phyloP scores from a whole-genome alignment of 2,329 filamentous ascomycete genomes.

The Pestalotiopsis sp. region DNA sequence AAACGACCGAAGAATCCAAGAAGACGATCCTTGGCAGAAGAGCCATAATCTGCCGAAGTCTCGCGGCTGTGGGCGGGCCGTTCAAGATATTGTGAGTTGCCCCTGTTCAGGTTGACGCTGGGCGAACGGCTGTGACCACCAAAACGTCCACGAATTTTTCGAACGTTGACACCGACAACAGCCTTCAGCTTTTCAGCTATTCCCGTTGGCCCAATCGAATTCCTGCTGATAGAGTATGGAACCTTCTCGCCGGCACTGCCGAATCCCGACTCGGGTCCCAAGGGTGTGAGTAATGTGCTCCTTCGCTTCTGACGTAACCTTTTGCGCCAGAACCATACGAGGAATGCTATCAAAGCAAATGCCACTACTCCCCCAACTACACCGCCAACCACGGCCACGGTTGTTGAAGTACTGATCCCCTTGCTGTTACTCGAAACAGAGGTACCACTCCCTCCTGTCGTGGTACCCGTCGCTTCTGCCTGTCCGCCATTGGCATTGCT shows the following conservation, averaged over 20 bases:
- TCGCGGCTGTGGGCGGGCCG: constrained; percentile 39
- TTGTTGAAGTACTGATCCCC: constrained; percentile 33
- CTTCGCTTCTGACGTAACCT: constrained; percentile 43
- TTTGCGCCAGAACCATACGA: constrained; percentile 55
- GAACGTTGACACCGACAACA: constrained; percentile 39
- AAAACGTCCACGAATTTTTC: constrained; percentile 37
- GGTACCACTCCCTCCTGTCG: constrained; percentile 1
- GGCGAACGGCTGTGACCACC: constrained; percentile 36
- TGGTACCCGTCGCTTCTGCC: background rate
- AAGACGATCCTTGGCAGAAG: constrained; percentile 40
- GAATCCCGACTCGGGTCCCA: constrained; percentile 26
- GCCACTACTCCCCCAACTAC: constrained; percentile 52
- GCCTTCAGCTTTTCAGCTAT: constrained; percentile 44
- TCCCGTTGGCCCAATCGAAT: constrained; percentile 53
- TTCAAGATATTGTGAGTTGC: constrained; percentile 55
- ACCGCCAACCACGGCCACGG: constrained; percentile 52
- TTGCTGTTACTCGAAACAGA: constrained; percentile 25
- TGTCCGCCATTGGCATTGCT: background rate
- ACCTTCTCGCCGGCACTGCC: constrained; percentile 32
- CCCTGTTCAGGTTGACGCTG: constrained; percentile 53
- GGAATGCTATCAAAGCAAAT: constrained; percentile 47
- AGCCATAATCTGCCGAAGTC: constrained; percentile 31
- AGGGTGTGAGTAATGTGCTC: constrained; percentile 52
- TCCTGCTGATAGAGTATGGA: constrained; percentile 45
- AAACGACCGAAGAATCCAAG: constrained; percentile 50